Evolutionary conservation across 2,329 filamentous ascomycete species (phyloP), one percentile per base, ranked within the genome.

Genomic region (Trichoderma sp.): DNA sequence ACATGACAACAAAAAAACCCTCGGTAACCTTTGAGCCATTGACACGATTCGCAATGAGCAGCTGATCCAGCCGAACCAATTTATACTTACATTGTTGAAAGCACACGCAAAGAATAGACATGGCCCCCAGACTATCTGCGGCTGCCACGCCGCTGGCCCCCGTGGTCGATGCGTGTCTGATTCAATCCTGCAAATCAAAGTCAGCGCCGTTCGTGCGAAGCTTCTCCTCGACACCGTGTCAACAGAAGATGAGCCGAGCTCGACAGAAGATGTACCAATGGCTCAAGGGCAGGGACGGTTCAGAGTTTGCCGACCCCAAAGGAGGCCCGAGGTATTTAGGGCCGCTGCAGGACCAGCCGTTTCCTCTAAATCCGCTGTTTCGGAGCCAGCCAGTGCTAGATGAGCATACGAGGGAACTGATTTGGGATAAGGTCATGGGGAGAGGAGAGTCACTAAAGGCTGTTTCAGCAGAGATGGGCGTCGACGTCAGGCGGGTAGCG

Each of bases 401-500:
- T 77, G 93, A 97, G 79, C 85, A 88, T 21, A 86, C 95, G 65
- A 88, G 93, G 76, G 92, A 95, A 80, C 87, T 92, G 78, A 93
- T 98, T 73, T 97, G 94, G 86, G 81, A 87, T 5, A 89, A 90
- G 79, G 91, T 97, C 16, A 91, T 91, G 77, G 82, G 85, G n/a
- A 83, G 90, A 16, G 92, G 92, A 76, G 88, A 92, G 83, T 91
- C 93, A 75, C 87, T 98, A 77, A 92, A 94, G 80, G 89, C 89
- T 60, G 93, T 97, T 24, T 95, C 94, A 81, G 93, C 93, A 1
- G 90, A 94, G 80, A 89, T 94, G 79, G 91, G 92, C 33, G 90
- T 98, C 29, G 95, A 97, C 81, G 93, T 97, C 84, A 91, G 94
- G 81, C 90, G 95, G 80, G 93, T 98, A 21, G 95, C 92, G 33